Conservation (phyloP, 176 grass and related monocot species). For the Canna indica region DNA sequence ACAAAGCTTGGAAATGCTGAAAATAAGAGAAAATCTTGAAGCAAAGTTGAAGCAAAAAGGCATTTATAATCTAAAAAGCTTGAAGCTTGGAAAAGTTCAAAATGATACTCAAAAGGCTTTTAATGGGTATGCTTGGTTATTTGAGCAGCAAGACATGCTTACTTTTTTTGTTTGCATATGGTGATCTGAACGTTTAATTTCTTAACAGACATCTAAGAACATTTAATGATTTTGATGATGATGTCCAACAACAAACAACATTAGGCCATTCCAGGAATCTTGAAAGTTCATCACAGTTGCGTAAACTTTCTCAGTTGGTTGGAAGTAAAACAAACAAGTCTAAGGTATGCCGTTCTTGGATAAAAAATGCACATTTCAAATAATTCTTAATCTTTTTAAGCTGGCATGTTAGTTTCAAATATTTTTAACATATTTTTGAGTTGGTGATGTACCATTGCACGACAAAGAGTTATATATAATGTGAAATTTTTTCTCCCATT, state of each 20-base stretch:
- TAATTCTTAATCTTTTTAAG: background rate
- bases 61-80: conserved; percentile 41
- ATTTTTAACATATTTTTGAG: background rate
- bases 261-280: conserved; percentile 20
- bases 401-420: background rate
- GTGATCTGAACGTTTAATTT: conserved; percentile 23
- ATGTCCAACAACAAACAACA: conserved; percentile 35
- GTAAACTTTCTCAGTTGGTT: conserved; percentile 31
- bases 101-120: conserved; percentile 25
- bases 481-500: background rate
- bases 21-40: conserved; percentile 76
- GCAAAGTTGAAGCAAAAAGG: conserved; percentile 83
- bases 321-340: conserved; percentile 45
- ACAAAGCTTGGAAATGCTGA: conserved; percentile 83
- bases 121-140: conserved; percentile 36
- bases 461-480: background rate
- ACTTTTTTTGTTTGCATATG: background rate
- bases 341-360: conserved; percentile 39
- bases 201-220: conserved; percentile 34
- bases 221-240: conserved; percentile 80
- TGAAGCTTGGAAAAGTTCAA: conserved; percentile 35
- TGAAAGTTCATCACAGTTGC: conserved; percentile 7
- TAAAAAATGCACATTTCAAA: background rate
- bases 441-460: background rate
- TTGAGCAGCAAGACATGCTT: background rate